phyloP scores from a whole-genome alignment of 805 yeast species.

The Isabelozyma rhagii region DNA sequence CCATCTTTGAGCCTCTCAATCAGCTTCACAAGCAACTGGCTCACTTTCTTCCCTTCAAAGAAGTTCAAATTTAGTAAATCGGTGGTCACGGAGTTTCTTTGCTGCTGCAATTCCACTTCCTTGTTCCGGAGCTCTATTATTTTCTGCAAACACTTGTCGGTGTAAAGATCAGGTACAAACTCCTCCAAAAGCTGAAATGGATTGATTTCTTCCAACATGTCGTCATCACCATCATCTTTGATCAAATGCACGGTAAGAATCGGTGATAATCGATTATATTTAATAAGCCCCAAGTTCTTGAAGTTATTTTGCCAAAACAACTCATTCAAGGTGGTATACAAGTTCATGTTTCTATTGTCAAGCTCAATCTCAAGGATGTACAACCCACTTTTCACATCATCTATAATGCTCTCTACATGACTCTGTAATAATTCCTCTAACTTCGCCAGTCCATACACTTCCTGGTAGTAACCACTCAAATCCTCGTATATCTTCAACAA shows the following conservation, averaged over 20 bases:
- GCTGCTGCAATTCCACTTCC: conserved; percentile 10
- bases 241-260: conserved; percentile 26
- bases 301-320: conserved; percentile 35
- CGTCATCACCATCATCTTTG: conserved; percentile 21
- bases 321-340: conserved; percentile 32
- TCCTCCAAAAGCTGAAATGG: conserved; percentile 26
- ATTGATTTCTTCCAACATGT: neutral
- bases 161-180: conserved; percentile 35
- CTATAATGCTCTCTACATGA: conserved; percentile 24
- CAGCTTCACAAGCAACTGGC: conserved; percentile 20
- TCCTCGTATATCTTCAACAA: conserved; percentile 12
- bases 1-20: conserved; percentile 12
- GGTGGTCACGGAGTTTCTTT: conserved; percentile 17
- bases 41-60: conserved; percentile 39
- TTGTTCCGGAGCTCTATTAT: conserved; percentile 16
- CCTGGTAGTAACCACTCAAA: conserved; percentile 4
- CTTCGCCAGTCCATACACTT: neutral
- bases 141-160: conserved; percentile 15
- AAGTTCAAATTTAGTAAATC: conserved; percentile 30
- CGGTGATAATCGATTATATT: conserved; percentile 25
- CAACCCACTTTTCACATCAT: conserved; percentile 20
- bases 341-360: conserved; percentile 20
- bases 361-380: conserved; percentile 30
- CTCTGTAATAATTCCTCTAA: neutral
- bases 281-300: conserved; percentile 24